Evolutionary conservation across 495 filamentous ascomycete species (phyloP).

Genomic region (Neurospora sp.): DNA sequence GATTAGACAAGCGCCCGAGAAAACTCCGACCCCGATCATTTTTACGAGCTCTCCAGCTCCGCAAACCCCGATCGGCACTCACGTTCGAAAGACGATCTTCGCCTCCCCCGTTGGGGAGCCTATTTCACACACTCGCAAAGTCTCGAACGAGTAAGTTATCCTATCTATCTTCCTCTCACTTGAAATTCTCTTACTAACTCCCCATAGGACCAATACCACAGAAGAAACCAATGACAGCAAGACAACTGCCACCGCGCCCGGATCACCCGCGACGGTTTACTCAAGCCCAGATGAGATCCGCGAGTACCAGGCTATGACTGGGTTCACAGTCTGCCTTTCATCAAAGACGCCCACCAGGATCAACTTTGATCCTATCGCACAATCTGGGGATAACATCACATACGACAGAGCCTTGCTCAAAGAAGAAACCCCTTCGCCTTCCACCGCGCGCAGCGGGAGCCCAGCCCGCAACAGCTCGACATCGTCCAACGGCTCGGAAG

Average conservation of each 20-base stretch:
- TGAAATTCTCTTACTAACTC: background rate
- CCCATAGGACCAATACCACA: background rate
- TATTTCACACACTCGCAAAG: background rate
- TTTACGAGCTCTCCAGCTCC: too few relatives aligned
- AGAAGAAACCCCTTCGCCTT: background rate
- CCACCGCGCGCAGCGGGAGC: rapidly evolving
- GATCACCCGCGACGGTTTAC: rapidly evolving
- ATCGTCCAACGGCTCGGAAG: rapidly evolving
- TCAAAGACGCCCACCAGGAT: background rate
- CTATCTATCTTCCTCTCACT: background rate
- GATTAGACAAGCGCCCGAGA: too few relatives aligned
- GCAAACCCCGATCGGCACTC: too few relatives aligned
- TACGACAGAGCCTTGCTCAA: background rate
- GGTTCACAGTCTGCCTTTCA: rapidly evolving
- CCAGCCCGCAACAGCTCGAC: background rate
- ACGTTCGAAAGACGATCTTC: background rate
- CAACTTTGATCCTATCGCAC: background rate
- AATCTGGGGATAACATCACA: rapidly evolving
- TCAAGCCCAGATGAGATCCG: rapidly evolving
- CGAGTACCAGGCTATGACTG: background rate
- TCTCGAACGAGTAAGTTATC: background rate
- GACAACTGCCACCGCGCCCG: background rate
- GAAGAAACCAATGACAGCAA: rapidly evolving
- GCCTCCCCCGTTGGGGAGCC: background rate
- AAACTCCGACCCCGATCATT: too few relatives aligned